Base-by-base conservation (phyloP, 495 filamentous ascomycete species). In the Xylaria sp. region DNA sequence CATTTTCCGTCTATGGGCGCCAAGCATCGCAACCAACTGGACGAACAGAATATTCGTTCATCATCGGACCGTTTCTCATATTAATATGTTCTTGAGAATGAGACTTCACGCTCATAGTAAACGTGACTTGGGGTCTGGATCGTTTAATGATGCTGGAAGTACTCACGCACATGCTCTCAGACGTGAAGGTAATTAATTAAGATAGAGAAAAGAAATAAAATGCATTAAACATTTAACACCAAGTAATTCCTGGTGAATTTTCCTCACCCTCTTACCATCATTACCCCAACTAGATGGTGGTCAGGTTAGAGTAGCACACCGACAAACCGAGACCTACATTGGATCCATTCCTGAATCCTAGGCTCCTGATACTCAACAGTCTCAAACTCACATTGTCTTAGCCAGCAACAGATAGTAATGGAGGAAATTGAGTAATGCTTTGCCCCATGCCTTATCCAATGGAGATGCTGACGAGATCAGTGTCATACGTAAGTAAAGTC, bases 391-490 rank as follows among this genome's bases (percentile, higher is more conserved):
- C 14, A 61, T 50, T 19, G 2, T 52, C 44, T 58, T 61, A 17
- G 29, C 50, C 17, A 44, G 5, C 9, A 46, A 19, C 8, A 19
- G 64, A 29, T 46, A 33, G 46, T 40, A 46, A 24, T 58, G 24
- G 48, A 46, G 15, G 65, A 40, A 53, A 17, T 31, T 29, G 43
- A 67, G 31, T 24, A 67, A 19, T 21, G 44, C 29, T 0, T 17
- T 52, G n/a, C 50, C 41, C 64, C 59, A 40, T 40, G 37, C 19
- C 44, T 43, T 31, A 24, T 29, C 33, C 26, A 14, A 26, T 53
- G 46, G 14, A 8, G 50, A 44, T 55, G 65, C 65, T 68, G 65
- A 68, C 52, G 8, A 68, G 65, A 57, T 53, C 62, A 48, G 41
- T 17, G 40, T 46, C 66, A 40, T 26, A n/a, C 61, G 26, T 46